phyloP scores from a whole-genome alignment of 352 stramenopile species.

The Thraustochytrium sp. region DNA sequence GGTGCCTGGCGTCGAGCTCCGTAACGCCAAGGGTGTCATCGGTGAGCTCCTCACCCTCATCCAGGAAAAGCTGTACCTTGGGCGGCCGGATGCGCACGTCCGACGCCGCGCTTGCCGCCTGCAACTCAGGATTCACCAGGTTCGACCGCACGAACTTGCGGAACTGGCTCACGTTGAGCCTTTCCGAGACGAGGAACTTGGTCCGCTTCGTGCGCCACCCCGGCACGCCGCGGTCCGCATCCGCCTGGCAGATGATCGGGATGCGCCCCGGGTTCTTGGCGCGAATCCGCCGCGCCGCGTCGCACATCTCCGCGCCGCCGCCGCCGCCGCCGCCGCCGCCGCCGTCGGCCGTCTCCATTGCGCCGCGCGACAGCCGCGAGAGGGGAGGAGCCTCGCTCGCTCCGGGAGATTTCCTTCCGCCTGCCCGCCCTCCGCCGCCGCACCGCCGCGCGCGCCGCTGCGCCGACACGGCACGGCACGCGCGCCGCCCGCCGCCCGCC shows the following conservation, averaged over 20 bases:
- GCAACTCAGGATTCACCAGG: neutral
- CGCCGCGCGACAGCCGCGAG: too few species aligned
- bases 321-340: too few species aligned
- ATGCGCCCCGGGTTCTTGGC: conserved; percentile 31
- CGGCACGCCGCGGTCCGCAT: neutral
- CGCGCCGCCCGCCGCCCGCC: too few species aligned
- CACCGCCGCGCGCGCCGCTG: too few species aligned
- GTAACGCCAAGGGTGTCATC: neutral
- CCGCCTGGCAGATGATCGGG: conserved; percentile 24
- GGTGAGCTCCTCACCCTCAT: neutral
- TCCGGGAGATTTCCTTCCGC: too few species aligned
- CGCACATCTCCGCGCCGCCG: too few species aligned
- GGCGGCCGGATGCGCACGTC: neutral
- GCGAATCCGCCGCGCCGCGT: neutral
- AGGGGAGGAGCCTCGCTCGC: too few species aligned
- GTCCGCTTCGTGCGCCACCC: conserved; percentile 24
- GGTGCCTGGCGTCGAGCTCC: neutral
- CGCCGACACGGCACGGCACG: too few species aligned
- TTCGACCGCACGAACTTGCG: conserved; percentile 8
- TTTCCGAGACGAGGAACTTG: conserved; percentile 38
- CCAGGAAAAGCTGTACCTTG: conserved; percentile 28
- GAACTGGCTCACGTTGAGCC: conserved; percentile 39
- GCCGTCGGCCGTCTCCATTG: too few species aligned
- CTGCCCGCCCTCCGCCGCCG: too few species aligned
- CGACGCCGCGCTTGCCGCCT: neutral